phyloP scores from a whole-genome alignment of 106 monocot species.

The Platanthera zijinensis region DNA sequence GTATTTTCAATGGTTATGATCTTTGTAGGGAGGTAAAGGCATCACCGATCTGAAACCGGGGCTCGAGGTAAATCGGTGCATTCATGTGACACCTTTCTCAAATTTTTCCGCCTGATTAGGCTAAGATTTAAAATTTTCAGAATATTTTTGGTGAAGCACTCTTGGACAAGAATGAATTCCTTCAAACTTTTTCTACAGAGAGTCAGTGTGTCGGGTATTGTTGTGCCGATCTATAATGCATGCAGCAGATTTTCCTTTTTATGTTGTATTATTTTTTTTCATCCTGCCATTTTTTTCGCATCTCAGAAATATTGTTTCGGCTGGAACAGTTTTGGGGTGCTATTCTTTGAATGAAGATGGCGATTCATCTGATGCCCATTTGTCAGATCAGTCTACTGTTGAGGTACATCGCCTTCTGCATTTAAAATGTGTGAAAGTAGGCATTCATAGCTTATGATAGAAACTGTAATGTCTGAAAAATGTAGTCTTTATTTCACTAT shows the following conservation, averaged over 20 bases:
- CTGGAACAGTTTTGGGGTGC: slow-evolving; percentile 32
- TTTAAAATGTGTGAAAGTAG: neutral
- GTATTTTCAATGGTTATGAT: neutral
- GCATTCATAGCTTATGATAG: neutral
- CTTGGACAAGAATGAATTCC: slow-evolving; percentile 70
- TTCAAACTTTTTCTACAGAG: slow-evolving; percentile 69
- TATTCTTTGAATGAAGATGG: slow-evolving; percentile 15
- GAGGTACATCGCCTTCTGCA: slow-evolving; percentile 35
- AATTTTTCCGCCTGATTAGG: neutral
- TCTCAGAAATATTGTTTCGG: slow-evolving; percentile 50
- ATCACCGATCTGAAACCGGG: slow-evolving; percentile 65
- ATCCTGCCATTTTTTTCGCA: neutral
- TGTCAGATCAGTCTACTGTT: slow-evolving; percentile 13
- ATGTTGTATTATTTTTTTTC: slow-evolving; percentile 5
- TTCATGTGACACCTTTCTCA: neutral
- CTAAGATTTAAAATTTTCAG: slow-evolving; percentile 26
- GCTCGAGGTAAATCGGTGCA: slow-evolving; percentile 60
- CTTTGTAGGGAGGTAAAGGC: slow-evolving; percentile 79
- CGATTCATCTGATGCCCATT: slow-evolving; percentile 13
- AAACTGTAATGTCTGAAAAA: neutral
- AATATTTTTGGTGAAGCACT: slow-evolving; percentile 81
- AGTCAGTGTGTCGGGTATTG: slow-evolving; percentile 43
- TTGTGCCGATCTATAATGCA: slow-evolving; percentile 1
- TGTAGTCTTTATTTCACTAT: neutral
- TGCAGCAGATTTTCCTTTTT: neutral